Evolutionary conservation across 495 filamentous ascomycete species (phyloP).

Genomic region (Rostrohypoxylon terebratum): DNA sequence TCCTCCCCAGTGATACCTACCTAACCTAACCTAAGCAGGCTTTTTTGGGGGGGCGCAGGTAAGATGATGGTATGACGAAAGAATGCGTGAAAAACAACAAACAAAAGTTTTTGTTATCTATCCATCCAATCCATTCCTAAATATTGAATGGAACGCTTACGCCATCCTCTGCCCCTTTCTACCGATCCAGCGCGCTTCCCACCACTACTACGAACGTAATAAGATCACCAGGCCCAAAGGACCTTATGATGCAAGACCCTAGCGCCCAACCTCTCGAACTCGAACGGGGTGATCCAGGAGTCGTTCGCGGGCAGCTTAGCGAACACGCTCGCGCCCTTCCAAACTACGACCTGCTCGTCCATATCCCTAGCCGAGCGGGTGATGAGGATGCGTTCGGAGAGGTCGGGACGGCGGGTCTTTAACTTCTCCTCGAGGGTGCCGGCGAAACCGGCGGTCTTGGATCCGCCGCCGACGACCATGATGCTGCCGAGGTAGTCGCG

Average conservation of each 20-base stretch:
- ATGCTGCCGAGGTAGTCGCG: slow-evolving; percentile 92
- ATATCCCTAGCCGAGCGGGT: slow-evolving; percentile 89
- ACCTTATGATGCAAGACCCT: slow-evolving; percentile 87
- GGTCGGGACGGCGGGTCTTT: slow-evolving; percentile 73
- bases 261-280: slow-evolving; percentile 88
- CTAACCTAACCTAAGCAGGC: no score
- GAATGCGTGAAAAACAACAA: no score
- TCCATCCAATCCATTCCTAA: neutral
- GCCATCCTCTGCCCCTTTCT: neutral
- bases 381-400: slow-evolving; percentile 86
- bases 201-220: neutral
- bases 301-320: slow-evolving; percentile 93
- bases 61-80: no score
- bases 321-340: slow-evolving; percentile 98
- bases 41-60: no score
- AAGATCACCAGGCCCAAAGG: slow-evolving; percentile 72
- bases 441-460: slow-evolving; percentile 80
- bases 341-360: slow-evolving; percentile 92
- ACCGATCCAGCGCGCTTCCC: neutral
- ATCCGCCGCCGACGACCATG: slow-evolving; percentile 94
- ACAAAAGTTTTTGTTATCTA: no score
- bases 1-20: no score
- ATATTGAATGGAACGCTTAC: neutral
- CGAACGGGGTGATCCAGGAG: slow-evolving; percentile 87
- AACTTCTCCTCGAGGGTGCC: slow-evolving; percentile 84